Percentiles rank a stretch among this genome's conserved stretches.
phyloP scores from a whole-genome alignment of 2,329 filamentous ascomycete species.

The Xylariaceae sp. region DNA sequence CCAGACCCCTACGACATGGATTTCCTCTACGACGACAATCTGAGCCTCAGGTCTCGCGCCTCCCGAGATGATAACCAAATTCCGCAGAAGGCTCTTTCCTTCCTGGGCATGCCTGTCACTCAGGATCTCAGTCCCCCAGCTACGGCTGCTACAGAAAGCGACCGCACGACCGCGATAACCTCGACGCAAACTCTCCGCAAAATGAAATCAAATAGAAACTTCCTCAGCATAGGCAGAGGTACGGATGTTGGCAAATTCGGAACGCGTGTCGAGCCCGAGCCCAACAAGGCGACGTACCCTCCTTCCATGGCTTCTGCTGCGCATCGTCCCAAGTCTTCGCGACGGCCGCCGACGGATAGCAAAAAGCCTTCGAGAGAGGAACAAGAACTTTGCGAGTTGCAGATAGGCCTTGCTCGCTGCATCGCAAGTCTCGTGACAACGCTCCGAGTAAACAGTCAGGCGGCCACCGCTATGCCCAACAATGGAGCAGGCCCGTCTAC shows the following conservation, averaged over 20 bases:
- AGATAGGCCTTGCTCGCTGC: slow-evolving; percentile 45
- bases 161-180: slow-evolving; percentile 6
- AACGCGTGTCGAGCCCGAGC: neutral
- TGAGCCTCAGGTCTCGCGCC: neutral
- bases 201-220: neutral
- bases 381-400: slow-evolving; percentile 34
- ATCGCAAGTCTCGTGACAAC: slow-evolving; percentile 48
- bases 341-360: slow-evolving; percentile 11
- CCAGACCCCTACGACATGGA: neutral
- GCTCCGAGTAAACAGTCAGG: slow-evolving; percentile 27
- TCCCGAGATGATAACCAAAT: slow-evolving; percentile 20
- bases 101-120: slow-evolving; percentile 41
- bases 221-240: slow-evolving; percentile 2
- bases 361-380: slow-evolving; percentile 10
- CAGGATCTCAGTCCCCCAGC: slow-evolving; percentile 5
- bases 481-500: slow-evolving; percentile 26
- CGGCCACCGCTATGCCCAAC: neutral
- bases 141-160: slow-evolving; percentile 12
- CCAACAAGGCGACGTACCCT: neutral
- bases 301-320: neutral
- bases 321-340: neutral
- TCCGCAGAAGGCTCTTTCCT: slow-evolving; percentile 42
- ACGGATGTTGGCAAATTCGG: neutral
- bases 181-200: slow-evolving; percentile 4
- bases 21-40: slow-evolving; percentile 2